phyloP scores from a whole-genome alignment of 208 protist species.

The Leptomonas pyrrhocoris region DNA sequence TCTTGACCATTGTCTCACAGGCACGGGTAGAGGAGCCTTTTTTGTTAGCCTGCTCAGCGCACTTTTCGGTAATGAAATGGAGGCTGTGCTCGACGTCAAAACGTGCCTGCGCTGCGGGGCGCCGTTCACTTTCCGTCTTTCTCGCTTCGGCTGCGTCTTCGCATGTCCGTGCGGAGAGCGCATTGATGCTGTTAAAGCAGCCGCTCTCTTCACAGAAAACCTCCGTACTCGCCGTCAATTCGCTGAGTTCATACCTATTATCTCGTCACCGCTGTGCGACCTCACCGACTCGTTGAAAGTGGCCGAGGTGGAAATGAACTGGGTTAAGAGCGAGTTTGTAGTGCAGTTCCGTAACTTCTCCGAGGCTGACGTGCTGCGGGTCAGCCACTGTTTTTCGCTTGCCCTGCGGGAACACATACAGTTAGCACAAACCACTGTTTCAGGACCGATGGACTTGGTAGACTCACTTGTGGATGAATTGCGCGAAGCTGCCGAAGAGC shows the following conservation, averaged over 20 bases:
- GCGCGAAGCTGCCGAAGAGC: constrained; percentile 23
- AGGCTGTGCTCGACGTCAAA: constrained; percentile 49
- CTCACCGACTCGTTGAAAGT: constrained; percentile 39
- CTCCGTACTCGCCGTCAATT: constrained; percentile 14
- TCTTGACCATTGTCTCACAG: not conserved
- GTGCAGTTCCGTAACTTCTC: constrained; percentile 37
- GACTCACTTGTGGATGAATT: constrained; percentile 36
- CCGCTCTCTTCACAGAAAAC: constrained; percentile 32
- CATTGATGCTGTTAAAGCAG: constrained; percentile 55
- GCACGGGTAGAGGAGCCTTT: not conserved
- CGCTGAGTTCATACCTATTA: constrained; percentile 41
- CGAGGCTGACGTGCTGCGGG: constrained; percentile 6
- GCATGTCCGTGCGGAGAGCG: constrained; percentile 45
- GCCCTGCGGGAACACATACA: constrained; percentile 23
- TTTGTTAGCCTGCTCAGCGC: not conserved
- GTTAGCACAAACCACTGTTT: not conserved
- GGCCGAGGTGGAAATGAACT: constrained; percentile 57
- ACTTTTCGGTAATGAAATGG: constrained; percentile 26
- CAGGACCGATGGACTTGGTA: constrained; percentile 28
- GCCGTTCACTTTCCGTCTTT: constrained; percentile 52
- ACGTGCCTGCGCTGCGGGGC: constrained; percentile 44
- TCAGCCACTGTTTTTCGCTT: constrained; percentile 25
- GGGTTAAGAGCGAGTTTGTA: constrained; percentile 8
- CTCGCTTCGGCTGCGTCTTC: constrained; percentile 77
- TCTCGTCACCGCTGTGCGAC: constrained; percentile 42